Percentiles rank a stretch among this genome's conserved stretches.
Evolutionary conservation across 106 monocot species (phyloP).

Genomic region (Dioscorea zingiberensis): DNA sequence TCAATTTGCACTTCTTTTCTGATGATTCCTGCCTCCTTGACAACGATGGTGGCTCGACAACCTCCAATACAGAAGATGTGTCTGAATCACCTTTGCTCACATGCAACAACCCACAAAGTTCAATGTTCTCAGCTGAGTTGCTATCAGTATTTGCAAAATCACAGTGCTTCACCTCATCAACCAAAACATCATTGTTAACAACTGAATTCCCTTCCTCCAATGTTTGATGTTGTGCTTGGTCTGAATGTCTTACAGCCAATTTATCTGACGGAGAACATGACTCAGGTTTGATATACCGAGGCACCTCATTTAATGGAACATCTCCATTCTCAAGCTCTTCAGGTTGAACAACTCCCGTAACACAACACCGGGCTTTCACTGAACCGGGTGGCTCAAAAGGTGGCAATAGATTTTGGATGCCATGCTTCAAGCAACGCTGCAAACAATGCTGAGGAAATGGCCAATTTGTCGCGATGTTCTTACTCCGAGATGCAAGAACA

Average conservation of each 20-base stretch:
- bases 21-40: slow-evolving; percentile 11
- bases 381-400: slow-evolving; percentile 80
- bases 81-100: slow-evolving; percentile 11
- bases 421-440: slow-evolving; percentile 68
- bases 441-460: slow-evolving; percentile 59
- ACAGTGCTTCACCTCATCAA: no score
- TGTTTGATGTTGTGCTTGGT: no score
- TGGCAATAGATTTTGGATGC: slow-evolving; percentile 55
- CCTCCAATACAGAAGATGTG: slow-evolving; percentile 10
- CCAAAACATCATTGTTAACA: neutral
- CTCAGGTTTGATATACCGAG: neutral
- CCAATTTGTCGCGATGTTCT: slow-evolving; percentile 58
- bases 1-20: slow-evolving; percentile 44
- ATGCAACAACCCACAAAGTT: neutral
- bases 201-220: no score
- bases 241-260: neutral
- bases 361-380: slow-evolving; percentile 24
- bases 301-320: neutral
- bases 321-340: neutral
- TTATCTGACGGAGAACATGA: neutral
- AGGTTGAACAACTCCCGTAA: neutral
- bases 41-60: slow-evolving; percentile 1
- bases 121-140: neutral
- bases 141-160: neutral
- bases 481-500: slow-evolving; percentile 60